Evolutionary conservation across 1,284 basidiomycete species (phyloP).

Genomic region (Cutaneotrichosporon mucoides): DNA sequence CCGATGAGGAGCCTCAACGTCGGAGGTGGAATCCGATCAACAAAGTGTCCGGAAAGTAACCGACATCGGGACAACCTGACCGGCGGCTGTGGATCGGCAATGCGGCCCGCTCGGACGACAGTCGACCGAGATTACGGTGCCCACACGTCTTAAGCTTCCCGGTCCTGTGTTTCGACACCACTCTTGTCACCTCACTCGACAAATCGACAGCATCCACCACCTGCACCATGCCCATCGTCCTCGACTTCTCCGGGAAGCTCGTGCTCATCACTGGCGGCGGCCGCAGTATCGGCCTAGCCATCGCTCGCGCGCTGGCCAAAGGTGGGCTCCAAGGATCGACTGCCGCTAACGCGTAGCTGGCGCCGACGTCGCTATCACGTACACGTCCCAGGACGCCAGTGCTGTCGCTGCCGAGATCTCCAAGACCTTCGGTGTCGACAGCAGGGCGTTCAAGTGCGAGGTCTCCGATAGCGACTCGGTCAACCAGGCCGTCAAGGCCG

Average conservation of each 20-base stretch:
- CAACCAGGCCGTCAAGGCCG: slow-evolving; percentile 19
- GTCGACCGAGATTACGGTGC: no score
- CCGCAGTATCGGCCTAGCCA: slow-evolving; percentile 32
- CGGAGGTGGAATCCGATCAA: no score
- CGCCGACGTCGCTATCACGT: slow-evolving; percentile 42
- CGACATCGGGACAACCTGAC: no score
- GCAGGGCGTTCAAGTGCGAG: slow-evolving; percentile 37
- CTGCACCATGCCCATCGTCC: slow-evolving; percentile 8
- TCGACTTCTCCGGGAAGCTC: slow-evolving; percentile 35
- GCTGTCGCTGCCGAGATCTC: slow-evolving; percentile 15
- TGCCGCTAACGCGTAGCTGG: slow-evolving; percentile 21
- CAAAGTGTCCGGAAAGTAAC: no score
- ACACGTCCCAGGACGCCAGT: slow-evolving; percentile 37
- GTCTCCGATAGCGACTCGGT: slow-evolving; percentile 30
- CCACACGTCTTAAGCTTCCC: no score
- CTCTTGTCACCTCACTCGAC: no score
- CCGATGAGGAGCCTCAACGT: no score
- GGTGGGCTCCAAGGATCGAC: background rate
- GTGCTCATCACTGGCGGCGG: slow-evolving; percentile 36
- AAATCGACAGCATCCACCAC: no score
- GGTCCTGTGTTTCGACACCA: no score
- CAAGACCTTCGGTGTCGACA: background rate
- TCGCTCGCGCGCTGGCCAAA: slow-evolving; percentile 23
- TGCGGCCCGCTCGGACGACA: no score
- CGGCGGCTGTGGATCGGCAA: no score